Percentiles rank a stretch among this genome's conserved stretches.
Evolutionary conservation across 2,329 filamentous ascomycete genomes (phyloP).

Genomic region (Scopulariopsis brevicaulis): DNA sequence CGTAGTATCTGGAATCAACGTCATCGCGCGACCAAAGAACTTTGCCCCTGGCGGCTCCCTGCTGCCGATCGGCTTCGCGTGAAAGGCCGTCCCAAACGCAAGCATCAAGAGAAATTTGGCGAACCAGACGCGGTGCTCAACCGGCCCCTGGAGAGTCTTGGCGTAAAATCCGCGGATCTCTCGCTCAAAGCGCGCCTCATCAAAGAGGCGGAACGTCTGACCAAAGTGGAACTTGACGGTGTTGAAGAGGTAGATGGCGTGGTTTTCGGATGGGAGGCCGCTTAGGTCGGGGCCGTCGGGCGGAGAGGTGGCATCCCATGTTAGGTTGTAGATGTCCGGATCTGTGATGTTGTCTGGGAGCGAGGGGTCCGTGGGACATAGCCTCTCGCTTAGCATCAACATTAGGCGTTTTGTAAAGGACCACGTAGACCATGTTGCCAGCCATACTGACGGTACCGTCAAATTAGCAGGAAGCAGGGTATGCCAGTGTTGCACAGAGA

Average conservation of each 20-base stretch:
- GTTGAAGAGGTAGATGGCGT: slow-evolving; percentile 5
- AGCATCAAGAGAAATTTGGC: slow-evolving; percentile 19
- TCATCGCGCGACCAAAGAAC: not conserved
- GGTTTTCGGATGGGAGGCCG: slow-evolving; percentile 1
- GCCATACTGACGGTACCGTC: too few relatives aligned
- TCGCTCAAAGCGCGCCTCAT: not conserved
- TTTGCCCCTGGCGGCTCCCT: too few relatives aligned
- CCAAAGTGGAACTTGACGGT: slow-evolving; percentile 6
- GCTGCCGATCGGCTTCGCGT: slow-evolving; percentile 14
- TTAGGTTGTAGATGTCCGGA: too few relatives aligned
- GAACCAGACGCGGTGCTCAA: slow-evolving; percentile 13
- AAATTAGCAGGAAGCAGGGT: too few relatives aligned
- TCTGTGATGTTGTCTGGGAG: too few relatives aligned
- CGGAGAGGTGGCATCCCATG: too few relatives aligned
- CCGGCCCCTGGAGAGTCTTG: not conserved
- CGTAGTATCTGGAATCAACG: not conserved
- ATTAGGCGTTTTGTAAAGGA: too few relatives aligned
- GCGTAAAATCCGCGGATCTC: not conserved
- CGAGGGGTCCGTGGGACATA: too few relatives aligned
- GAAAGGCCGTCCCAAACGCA: slow-evolving; percentile 19
- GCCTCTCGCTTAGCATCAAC: too few relatives aligned
- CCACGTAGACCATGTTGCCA: too few relatives aligned
- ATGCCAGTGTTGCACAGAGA: too few relatives aligned
- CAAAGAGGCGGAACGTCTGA: slow-evolving; percentile 1
- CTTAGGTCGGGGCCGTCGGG: not conserved